Conservation (phyloP, 441 rosid genomes). For the Jatropha multifida region DNA sequence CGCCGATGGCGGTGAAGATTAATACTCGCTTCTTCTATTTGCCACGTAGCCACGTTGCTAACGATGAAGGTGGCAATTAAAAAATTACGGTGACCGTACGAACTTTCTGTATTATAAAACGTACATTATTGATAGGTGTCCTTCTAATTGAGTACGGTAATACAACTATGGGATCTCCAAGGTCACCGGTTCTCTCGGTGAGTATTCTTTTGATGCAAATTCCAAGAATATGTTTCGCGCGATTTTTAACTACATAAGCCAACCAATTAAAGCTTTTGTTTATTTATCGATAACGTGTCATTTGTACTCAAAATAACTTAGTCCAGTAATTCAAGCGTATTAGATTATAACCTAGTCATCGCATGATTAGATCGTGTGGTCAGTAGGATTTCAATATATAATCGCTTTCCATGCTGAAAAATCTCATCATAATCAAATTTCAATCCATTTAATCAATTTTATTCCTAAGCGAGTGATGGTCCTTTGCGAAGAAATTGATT, state of each 20-base stretch:
- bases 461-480: too few species aligned
- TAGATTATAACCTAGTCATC: too few species aligned
- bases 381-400: too few species aligned
- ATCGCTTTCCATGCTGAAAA: too few species aligned
- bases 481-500: too few species aligned
- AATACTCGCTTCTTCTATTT: not conserved
- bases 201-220: not conserved
- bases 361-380: too few species aligned
- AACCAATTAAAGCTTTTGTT: not conserved
- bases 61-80: too few species aligned
- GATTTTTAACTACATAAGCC: not conserved
- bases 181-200: constrained; percentile 19
- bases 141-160: not conserved
- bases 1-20: constrained; percentile 13
- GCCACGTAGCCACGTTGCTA: constrained; percentile 27
- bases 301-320: too few species aligned
- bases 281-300: too few species aligned
- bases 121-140: constrained; percentile 24
- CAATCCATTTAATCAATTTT: too few species aligned
- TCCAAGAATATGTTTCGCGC: not conserved
- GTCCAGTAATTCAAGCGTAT: too few species aligned
- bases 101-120: not conserved
- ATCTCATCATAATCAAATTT: too few species aligned
- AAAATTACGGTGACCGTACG: constrained; percentile 8
- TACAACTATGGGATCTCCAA: not conserved